phyloP scores from a whole-genome alignment of 768 basidiomycete genomes.

The Tricholomella constricta region DNA sequence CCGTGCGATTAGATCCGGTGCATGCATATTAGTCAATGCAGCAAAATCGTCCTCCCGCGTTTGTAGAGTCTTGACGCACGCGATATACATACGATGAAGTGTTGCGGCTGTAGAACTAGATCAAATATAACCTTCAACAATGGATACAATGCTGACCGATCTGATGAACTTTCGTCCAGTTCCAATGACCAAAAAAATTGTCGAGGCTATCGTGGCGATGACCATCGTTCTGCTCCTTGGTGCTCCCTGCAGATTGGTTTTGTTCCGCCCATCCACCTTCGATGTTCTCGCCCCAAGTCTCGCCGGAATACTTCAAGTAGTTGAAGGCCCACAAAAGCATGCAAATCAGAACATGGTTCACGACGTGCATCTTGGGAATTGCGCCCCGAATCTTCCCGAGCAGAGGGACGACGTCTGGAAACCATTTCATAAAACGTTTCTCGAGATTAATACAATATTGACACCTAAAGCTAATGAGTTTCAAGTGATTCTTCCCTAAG shows the following conservation, averaged over 20 bases:
- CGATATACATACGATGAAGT: neutral
- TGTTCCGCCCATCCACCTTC: too few species aligned
- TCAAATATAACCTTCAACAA: neutral
- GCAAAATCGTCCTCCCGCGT: neutral
- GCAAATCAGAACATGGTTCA: conserved; percentile 26
- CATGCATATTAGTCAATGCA: neutral
- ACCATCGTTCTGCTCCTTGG: conserved; percentile 30
- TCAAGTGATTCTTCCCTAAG: too few species aligned
- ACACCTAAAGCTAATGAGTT: conserved; percentile 17
- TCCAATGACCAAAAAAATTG: conserved; percentile 25
- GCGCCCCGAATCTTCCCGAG: conserved; percentile 21
- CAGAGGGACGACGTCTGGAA: conserved; percentile 11
- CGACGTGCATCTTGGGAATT: conserved; percentile 32
- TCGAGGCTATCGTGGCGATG: conserved; percentile 33
- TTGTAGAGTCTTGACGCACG: neutral
- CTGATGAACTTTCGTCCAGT: conserved; percentile 27
- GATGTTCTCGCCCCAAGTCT: conserved; percentile 30
- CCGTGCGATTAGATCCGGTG: neutral
- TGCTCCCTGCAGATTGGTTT: conserved; percentile 29
- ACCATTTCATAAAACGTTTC: conserved; percentile 17
- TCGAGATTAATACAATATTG: conserved; percentile 23
- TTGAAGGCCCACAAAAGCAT: conserved; percentile 25
- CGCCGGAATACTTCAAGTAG: conserved; percentile 23
- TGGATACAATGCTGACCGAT: conserved; percentile 18
- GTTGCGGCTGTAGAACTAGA: neutral